A percentile compares a stretch with the other conserved stretches of the same genome.
Conservation (phyloP, 148 eudicot genomes). For the Persicaria maculosa region DNA sequence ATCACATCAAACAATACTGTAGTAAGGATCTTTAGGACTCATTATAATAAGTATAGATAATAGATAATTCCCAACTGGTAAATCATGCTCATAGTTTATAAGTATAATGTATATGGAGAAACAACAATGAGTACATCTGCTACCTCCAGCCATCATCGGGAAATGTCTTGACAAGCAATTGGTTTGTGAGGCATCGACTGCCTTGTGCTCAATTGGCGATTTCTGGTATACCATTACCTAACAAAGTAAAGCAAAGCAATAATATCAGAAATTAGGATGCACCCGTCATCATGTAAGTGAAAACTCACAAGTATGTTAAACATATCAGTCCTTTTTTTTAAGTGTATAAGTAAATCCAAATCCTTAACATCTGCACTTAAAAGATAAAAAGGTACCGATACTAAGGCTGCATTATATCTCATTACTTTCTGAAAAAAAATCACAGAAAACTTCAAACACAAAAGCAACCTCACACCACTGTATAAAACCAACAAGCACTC, state of each 20-base stretch:
- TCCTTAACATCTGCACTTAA: background rate
- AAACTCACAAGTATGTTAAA: background rate
- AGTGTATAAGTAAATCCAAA: background rate
- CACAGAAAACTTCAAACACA: background rate
- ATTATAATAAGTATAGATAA: too few relatives aligned
- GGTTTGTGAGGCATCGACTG: background rate
- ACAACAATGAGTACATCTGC: background rate
- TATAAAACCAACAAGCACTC: too few relatives aligned
- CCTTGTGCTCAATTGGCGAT: background rate
- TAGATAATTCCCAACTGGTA: background rate
- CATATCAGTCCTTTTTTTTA: background rate
- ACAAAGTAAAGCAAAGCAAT: background rate
- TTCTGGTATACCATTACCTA: conserved; percentile 3
- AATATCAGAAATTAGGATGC: background rate
- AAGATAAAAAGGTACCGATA: too few relatives aligned
- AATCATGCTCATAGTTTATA: background rate
- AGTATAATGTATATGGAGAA: background rate
- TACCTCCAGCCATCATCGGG: background rate
- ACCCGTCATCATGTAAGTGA: background rate
- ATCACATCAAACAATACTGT: too few relatives aligned
- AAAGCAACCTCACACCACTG: background rate
- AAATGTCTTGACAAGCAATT: background rate
- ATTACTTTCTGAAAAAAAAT: background rate
- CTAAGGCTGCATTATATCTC: background rate
- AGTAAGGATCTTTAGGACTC: background rate